Evolutionary conservation across 2,329 filamentous ascomycete genomes (phyloP).

Genomic region (Sordariomycetes sp.): DNA sequence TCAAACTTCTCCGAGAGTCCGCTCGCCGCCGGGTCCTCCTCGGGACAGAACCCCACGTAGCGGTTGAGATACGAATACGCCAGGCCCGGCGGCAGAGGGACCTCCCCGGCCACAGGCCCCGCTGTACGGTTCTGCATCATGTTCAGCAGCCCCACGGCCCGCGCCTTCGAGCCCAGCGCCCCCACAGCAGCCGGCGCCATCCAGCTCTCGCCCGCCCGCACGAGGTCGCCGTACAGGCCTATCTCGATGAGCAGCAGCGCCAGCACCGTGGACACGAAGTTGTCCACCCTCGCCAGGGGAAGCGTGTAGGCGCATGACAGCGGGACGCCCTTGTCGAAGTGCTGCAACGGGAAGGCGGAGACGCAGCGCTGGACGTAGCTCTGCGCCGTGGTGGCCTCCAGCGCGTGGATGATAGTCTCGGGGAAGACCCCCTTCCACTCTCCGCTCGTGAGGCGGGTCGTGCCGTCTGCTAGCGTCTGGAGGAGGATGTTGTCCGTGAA

Average conservation of each 20-base stretch:
- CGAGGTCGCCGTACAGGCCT: slow-evolving; percentile 9
- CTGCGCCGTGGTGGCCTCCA: slow-evolving; percentile 21
- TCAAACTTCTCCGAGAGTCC: neutral
- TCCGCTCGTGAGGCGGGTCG: slow-evolving; percentile 12
- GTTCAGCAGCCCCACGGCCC: slow-evolving; percentile 23
- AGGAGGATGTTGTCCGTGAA: slow-evolving; percentile 22
- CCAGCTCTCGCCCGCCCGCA: slow-evolving; percentile 20
- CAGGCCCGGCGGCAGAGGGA: slow-evolving; percentile 17
- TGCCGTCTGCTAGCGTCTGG: slow-evolving; percentile 19
- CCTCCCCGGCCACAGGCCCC: slow-evolving; percentile 20
- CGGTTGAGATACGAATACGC: slow-evolving; percentile 20
- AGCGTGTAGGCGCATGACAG: slow-evolving; percentile 16
- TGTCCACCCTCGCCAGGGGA: slow-evolving; percentile 12
- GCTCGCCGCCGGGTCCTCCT: slow-evolving; percentile 1
- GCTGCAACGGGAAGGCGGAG: slow-evolving; percentile 20
- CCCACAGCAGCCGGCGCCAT: slow-evolving; percentile 19
- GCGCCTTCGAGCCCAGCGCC: slow-evolving; percentile 19
- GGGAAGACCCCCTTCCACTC: slow-evolving; percentile 21
- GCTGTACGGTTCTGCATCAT: slow-evolving; percentile 25
- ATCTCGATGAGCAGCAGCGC: slow-evolving; percentile 17
- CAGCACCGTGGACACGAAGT: slow-evolving; percentile 15
- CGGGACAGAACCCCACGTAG: slow-evolving; percentile 17
- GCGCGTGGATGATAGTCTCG: slow-evolving; percentile 16
- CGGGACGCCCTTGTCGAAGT: slow-evolving; percentile 16
- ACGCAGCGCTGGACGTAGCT: slow-evolving; percentile 22